Percentiles rank a stretch among this genome's conserved stretches.
These are phyloP conservation scores for Tricholoma matsutake DNA, from an alignment of 768 basidiomycete species.

Conservation along the genomic window DNA sequence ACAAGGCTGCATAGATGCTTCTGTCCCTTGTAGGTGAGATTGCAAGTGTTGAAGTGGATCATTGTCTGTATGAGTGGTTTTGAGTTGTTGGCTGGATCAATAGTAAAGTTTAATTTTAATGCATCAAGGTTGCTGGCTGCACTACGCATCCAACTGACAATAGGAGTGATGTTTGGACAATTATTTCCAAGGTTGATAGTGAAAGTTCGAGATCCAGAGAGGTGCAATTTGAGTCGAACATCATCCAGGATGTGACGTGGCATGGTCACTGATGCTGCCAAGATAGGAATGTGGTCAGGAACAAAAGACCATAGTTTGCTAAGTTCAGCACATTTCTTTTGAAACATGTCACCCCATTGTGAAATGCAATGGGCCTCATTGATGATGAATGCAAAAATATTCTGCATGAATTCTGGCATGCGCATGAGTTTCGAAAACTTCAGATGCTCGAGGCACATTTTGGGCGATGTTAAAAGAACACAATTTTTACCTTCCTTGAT, in stretches of 20 bases:
- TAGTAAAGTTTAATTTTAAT: background rate
- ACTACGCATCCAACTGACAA: background rate
- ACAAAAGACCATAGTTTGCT: background rate
- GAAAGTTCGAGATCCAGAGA: background rate
- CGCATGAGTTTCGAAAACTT: background rate
- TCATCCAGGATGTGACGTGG: background rate
- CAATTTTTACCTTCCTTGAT: background rate
- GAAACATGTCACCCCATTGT: background rate
- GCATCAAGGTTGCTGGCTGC: background rate
- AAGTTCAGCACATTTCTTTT: background rate
- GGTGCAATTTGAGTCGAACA: background rate
- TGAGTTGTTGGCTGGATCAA: background rate
- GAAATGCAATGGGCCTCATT: too few species aligned
- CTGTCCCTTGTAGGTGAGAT: background rate
- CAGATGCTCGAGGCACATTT: background rate
- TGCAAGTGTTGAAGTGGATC: background rate
- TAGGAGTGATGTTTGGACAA: background rate
- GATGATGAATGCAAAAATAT: background rate
- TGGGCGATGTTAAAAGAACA: background rate
- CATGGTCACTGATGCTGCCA: background rate
- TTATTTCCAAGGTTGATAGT: background rate
- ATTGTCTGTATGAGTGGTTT: background rate
- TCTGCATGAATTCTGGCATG: background rate
- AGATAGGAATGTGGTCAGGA: background rate
- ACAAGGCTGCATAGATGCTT: background rate